Evolutionary conservation across 108 stramenopile genomes (phyloP).

Genomic region (Skeletonema menzelii): DNA sequence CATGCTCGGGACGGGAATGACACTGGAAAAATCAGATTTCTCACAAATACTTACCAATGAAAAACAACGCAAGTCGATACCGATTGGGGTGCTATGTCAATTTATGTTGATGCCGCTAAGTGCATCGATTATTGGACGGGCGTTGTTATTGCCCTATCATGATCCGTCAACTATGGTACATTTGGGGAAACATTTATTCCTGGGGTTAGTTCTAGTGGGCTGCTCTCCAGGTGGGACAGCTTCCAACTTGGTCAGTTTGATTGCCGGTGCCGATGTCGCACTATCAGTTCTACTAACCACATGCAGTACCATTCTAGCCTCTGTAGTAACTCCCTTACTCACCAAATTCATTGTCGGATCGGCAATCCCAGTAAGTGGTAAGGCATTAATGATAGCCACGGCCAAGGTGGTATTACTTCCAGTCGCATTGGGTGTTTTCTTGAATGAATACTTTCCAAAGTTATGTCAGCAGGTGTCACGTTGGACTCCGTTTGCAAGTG

Average conservation of each 20-base stretch:
- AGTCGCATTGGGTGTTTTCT: slow-evolving; percentile 81
- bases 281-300: slow-evolving; percentile 88
- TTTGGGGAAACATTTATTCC: slow-evolving; percentile 54
- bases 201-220: slow-evolving; percentile 82
- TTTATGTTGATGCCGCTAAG: slow-evolving; percentile 89
- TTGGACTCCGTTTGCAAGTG: slow-evolving; percentile 85
- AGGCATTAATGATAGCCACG: slow-evolving; percentile 70
- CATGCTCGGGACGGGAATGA: slow-evolving; percentile 94
- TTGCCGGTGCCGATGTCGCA: slow-evolving; percentile 95
- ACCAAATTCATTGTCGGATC: slow-evolving; percentile 84
- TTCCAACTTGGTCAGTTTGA: slow-evolving; percentile 89
- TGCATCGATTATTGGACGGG: slow-evolving; percentile 67
- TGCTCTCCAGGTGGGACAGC: slow-evolving; percentile 95
- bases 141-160: slow-evolving; percentile 59
- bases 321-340: slow-evolving; percentile 81
- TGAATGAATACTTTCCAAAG: slow-evolving; percentile 69
- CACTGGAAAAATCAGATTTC: slow-evolving; percentile 88
- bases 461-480: slow-evolving; percentile 59
- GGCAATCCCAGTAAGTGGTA: slow-evolving; percentile 68
- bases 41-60: slow-evolving; percentile 49
- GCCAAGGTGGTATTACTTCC: slow-evolving; percentile 89
- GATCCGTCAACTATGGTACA: slow-evolving; percentile 36
- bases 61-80: slow-evolving; percentile 57
- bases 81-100: slow-evolving; percentile 89
- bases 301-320: slow-evolving; percentile 87